Conservation (phyloP, 2,329 filamentous ascomycete species). For the Bimuria novae-zelandiae region DNA sequence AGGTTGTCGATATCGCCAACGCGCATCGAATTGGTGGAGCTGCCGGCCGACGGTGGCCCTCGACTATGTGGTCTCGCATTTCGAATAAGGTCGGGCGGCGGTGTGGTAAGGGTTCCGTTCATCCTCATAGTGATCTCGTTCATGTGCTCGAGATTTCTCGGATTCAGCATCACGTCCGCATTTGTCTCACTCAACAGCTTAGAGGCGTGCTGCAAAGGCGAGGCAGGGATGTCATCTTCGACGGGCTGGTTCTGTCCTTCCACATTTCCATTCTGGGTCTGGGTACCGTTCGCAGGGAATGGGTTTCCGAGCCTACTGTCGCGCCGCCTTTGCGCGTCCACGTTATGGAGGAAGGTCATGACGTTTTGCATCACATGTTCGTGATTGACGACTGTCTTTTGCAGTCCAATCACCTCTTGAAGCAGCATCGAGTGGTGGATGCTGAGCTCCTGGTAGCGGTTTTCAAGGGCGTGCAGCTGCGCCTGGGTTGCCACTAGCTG, state of each 20-base stretch:
- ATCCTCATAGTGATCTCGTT: slow-evolving; percentile 62
- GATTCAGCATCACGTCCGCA: slow-evolving; percentile 66
- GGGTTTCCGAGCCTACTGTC: slow-evolving; percentile 59
- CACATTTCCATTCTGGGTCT: slow-evolving; percentile 50
- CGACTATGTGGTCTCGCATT: slow-evolving; percentile 54
- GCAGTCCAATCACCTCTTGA: slow-evolving; percentile 66
- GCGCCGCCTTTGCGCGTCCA: slow-evolving; percentile 67
- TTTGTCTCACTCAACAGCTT: slow-evolving; percentile 69
- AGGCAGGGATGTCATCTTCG: slow-evolving; percentile 67
- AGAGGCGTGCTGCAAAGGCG: slow-evolving; percentile 69
- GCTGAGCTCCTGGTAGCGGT: slow-evolving; percentile 78
- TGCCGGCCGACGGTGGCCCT: slow-evolving; percentile 51
- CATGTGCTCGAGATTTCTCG: slow-evolving; percentile 68
- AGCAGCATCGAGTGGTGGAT: slow-evolving; percentile 68
- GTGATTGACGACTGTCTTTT: slow-evolving; percentile 73
- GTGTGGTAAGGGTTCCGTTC: slow-evolving; percentile 60
- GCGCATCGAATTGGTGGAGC: slow-evolving; percentile 58
- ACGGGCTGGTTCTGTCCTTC: slow-evolving; percentile 51
- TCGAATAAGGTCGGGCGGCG: slow-evolving; percentile 59
- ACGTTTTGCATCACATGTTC: slow-evolving; percentile 73
- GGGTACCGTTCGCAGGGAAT: slow-evolving; percentile 41
- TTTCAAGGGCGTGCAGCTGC: slow-evolving; percentile 85
- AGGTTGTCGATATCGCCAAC: slow-evolving; percentile 68
- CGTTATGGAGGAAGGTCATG: slow-evolving; percentile 68
- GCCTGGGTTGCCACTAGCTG: slow-evolving; percentile 89